Evolutionary conservation across 345 rosid genomes (phyloP), one percentile per base, ranked within the genome.

Genomic region (Populus deltoides): DNA sequence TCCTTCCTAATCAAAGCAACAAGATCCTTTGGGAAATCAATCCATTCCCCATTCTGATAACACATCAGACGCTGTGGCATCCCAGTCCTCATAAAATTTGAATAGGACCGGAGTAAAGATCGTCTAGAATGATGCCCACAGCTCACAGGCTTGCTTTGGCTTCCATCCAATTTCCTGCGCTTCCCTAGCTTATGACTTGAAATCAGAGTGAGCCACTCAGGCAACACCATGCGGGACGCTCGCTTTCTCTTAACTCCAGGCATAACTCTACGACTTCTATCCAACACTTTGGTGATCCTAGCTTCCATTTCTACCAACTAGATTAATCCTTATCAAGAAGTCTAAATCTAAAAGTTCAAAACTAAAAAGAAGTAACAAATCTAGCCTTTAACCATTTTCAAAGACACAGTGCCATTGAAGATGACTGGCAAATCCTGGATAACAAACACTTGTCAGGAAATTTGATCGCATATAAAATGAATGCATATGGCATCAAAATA

Each of bases 11-110:
- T 74, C 22, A 86, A 77, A 43, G 80, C 78, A 15, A 90, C 15
- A 22, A 88, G 33, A 79, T 75, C 75, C 20, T 84, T 80, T 62
- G 98, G 87, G 73, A 92, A 90, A 80, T 97, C 92, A 61, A 38
- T 85, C 99, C 99, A 97, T 61, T 84, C 90, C 75, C 93, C 98
- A 63, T 91, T 82, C 81, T 90, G 90, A 80, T 89, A 87, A 66
- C 82, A 87, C 98, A 97, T 87, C 38, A 97, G 75, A 62, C 98
- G 93, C 77, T 85, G 84, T 0, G 94, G 92, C 41, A 87, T 73
- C 62, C 93, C 91, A 8, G 91, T 90, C 84, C 84, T 94, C 84
- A 43, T 85, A 80, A 88, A 97, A 77, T 89, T 94, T 22, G 90
- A 81, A 82, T 94, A 97, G 80, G 87, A 90, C 66, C 77, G 86